Evolutionary conservation across 2,329 filamentous ascomycete genomes (phyloP), one percentile per base, ranked within the genome.

Genomic region (Beauveria medogensis): DNA sequence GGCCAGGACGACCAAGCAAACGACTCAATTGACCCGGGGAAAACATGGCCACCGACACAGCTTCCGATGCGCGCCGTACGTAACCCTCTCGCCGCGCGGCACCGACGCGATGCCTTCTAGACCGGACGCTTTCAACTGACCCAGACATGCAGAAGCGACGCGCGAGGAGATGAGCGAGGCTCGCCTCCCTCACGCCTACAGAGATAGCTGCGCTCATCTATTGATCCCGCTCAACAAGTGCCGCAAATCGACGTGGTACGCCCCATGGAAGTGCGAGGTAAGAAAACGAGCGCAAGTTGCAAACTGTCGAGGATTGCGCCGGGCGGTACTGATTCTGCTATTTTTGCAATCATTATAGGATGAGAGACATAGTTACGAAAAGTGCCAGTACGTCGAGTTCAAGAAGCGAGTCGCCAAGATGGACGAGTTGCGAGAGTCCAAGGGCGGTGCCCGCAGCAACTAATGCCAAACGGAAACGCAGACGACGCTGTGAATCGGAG

Each of bases 381-480:
- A 97, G 77, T 99, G 94, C 85, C 94, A 99, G 73, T 99, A 99
- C 78, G 90, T 90, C 66, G 94, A 97, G 75, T 99, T 99, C 83
- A 96, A 96, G 86, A 91, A 93, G 83, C 87, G 94, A 62, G 94
- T 99, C 66, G 91, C 89, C 72, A 97, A 96, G 87, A 99, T 99
- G 94, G 87, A 97, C 70, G 92, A 99, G 81, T 78, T 99, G 72
- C 85, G 92, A 73, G 92, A 86, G 67, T 86, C 90, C 63, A 96
- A 95, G 84, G 85, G 79, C 62, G 92, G 91, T 64, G 87, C 83
- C 70, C 85, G 93, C 76, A 95, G 90, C 82, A 97, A 96, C 78
- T 96, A 75, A 74, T 67, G 50, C 37, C 26, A 59, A 30, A n/a
- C 26, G 34, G 22, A 34, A 55, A 55, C 9, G 22, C 41, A 58